Evolutionary conservation across 495 filamentous ascomycete genomes (phyloP).

Genomic region (Talaromyces thailandensis): DNA sequence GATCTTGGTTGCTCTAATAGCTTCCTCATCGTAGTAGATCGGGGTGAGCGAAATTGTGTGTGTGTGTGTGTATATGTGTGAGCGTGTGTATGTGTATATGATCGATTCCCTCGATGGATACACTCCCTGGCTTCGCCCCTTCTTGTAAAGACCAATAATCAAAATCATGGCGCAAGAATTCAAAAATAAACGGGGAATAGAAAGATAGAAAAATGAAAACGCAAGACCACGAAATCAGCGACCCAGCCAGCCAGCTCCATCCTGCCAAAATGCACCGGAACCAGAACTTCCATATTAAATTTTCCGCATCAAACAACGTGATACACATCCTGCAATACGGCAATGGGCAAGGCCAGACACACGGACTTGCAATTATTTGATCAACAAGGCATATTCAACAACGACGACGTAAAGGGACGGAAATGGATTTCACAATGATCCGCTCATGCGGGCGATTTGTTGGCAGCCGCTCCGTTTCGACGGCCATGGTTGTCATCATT

Average conservation of each 20-base stretch:
- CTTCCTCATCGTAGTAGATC: neutral
- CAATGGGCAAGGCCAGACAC: conserved; percentile 35
- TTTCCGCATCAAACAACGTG: conserved; percentile 41
- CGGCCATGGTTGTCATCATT: conserved; percentile 67
- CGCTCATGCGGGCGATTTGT: conserved; percentile 41
- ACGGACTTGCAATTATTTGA: neutral
- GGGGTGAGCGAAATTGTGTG: neutral
- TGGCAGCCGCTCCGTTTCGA: conserved; percentile 57
- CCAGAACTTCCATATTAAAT: conserved; percentile 40
- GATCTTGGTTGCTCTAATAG: neutral
- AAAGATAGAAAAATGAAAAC: conserved; percentile 25
- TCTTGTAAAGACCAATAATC: neutral
- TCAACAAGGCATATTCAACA: neutral
- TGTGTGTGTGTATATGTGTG: neutral
- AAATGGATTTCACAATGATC: conserved; percentile 1
- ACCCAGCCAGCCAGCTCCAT: conserved; percentile 42
- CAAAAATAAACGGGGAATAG: conserved; percentile 15
- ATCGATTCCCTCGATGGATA: neutral
- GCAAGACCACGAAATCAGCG: conserved; percentile 26
- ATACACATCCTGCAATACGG: conserved; percentile 51
- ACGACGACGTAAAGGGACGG: conserved; percentile 4
- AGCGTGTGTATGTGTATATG: neutral
- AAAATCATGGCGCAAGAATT: neutral
- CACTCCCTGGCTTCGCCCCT: neutral
- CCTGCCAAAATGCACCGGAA: conserved; percentile 42